Base-by-base conservation (phyloP, 441 rosid genomes). In the Adansonia gregorii region DNA sequence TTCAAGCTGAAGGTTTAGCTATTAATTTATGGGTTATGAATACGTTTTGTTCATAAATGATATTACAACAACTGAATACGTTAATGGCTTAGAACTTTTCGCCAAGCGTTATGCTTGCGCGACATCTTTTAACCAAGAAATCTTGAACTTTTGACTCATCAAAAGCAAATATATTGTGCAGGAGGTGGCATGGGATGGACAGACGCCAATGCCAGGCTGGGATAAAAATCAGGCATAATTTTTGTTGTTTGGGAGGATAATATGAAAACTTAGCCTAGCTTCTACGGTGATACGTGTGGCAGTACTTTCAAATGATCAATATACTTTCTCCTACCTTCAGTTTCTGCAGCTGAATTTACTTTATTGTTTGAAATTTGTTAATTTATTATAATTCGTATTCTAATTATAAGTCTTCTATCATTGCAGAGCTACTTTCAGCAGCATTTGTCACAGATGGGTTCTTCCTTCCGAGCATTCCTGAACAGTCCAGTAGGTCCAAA, bases 401-500 rank as follows among this genome's bases (percentile, higher is more conserved):
- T 1, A 27, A 46, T 31, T 31, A 43, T 31, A 52, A 52, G 74
- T 51, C 20, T 31, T 52, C 61, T 52, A 71, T 4, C 31, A n/a
- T 71, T 71, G 31, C 74, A 71, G 74, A 52, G 63, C 61, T 31
- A 52, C 45, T 71, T 31, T 52, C 63, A 31, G 63, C 60, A 54
- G 74, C 43, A 8, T 52, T 70, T 55, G 10, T 75, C 15, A 27
- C 19, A 15, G 63, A 83, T 81, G 88, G 87, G 87, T 82, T 88
- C 98, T 82, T 80, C 96, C 10, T 91, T 96, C 80, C 86, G 83
- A 80, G 83, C 98, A 70, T 90, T 96, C 85, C 87, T 83, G 90
- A 94, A 94, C 91, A 93, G 98, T 76, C 98, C 99, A 0, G 81
- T 96, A 82, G 99, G 98, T 55, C 99, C 98, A 0, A 94, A 96